A percentile compares a stretch with the other conserved stretches of the same genome.
Conservation (phyloP, 1,139 yeast genomes). For the Candida sp. region DNA sequence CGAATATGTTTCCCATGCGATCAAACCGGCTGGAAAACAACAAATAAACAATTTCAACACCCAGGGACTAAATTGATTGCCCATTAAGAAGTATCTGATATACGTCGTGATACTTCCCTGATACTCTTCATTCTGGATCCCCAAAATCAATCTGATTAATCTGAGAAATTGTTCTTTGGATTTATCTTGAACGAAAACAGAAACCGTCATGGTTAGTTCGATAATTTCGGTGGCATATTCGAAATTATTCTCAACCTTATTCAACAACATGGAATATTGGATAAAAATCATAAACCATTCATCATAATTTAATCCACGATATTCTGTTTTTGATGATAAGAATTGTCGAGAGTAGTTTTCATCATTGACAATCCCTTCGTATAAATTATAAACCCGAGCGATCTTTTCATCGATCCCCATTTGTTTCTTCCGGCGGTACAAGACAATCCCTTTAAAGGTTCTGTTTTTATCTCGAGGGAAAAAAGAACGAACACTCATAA, state of each 20-base stretch:
- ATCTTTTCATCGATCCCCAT: constrained; percentile 71
- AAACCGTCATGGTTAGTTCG: constrained; percentile 72
- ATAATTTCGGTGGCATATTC: constrained; percentile 70
- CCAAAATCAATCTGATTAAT: constrained; percentile 64
- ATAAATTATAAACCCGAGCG: constrained; percentile 61
- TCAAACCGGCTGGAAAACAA: constrained; percentile 61
- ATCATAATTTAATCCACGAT: constrained; percentile 73
- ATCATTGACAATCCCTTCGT: constrained; percentile 56
- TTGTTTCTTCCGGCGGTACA: constrained; percentile 56
- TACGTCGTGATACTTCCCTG: constrained; percentile 46
- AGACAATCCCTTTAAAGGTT: constrained; percentile 64
- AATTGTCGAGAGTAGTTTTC: constrained; percentile 32
- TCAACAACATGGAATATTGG: constrained; percentile 67
- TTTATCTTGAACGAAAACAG: constrained; percentile 68
- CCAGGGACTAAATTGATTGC: constrained; percentile 73
- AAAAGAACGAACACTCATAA: constrained; percentile 71
- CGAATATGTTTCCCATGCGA: constrained; percentile 58
- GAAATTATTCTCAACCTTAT: constrained; percentile 54
- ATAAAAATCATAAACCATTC: constrained; percentile 85
- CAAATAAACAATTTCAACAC: constrained; percentile 65
- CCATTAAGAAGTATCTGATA: constrained; percentile 60
- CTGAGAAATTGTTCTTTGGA: constrained; percentile 53
- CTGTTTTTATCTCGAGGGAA: constrained; percentile 74
- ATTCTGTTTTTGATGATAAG: constrained; percentile 48
- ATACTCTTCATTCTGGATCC: constrained; percentile 51